Evolutionary conservation across 768 basidiomycete genomes (phyloP).

Genomic region (Psilocybe azurescens): DNA sequence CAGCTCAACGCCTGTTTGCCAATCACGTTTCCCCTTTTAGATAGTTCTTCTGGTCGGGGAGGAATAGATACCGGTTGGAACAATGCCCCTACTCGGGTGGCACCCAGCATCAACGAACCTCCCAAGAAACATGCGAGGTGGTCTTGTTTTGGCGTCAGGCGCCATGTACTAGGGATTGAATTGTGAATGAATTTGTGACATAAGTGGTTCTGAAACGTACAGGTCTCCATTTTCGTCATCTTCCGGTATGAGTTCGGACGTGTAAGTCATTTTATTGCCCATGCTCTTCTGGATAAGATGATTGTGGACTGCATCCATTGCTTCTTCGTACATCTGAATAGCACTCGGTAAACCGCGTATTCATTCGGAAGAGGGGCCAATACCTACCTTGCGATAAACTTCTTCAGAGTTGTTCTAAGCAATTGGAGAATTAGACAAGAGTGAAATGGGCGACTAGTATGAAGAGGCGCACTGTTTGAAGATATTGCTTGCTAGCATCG

Average conservation of each 20-base stretch:
- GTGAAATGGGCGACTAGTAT: neutral
- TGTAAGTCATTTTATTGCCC: constrained; percentile 70
- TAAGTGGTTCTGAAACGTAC: constrained; percentile 27
- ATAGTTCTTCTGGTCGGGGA: constrained; percentile 66
- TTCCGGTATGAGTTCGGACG: constrained; percentile 80
- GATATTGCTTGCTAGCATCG: constrained; percentile 68
- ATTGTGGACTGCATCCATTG: constrained; percentile 81
- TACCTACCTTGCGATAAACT: constrained; percentile 75
- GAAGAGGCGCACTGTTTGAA: constrained; percentile 69
- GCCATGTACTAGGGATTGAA: constrained; percentile 60
- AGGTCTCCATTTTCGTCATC: constrained; percentile 40
- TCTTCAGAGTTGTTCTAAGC: constrained; percentile 71
- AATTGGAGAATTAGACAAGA: neutral
- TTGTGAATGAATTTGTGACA: neutral
- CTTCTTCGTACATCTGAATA: constrained; percentile 83
- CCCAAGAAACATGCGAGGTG: constrained; percentile 96
- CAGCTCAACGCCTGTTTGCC: constrained; percentile 80
- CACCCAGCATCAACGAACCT: constrained; percentile 90
- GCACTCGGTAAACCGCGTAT: too few relatives aligned
- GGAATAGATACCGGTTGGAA: constrained; percentile 65
- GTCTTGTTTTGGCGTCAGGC: constrained; percentile 87
- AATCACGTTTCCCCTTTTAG: constrained; percentile 73
- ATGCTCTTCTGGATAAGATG: constrained; percentile 73
- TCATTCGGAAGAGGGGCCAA: too few relatives aligned
- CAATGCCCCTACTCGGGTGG: constrained; percentile 67